phyloP scores from a whole-genome alignment of 352 stramenopile species.

The Phytophthora constricta region DNA sequence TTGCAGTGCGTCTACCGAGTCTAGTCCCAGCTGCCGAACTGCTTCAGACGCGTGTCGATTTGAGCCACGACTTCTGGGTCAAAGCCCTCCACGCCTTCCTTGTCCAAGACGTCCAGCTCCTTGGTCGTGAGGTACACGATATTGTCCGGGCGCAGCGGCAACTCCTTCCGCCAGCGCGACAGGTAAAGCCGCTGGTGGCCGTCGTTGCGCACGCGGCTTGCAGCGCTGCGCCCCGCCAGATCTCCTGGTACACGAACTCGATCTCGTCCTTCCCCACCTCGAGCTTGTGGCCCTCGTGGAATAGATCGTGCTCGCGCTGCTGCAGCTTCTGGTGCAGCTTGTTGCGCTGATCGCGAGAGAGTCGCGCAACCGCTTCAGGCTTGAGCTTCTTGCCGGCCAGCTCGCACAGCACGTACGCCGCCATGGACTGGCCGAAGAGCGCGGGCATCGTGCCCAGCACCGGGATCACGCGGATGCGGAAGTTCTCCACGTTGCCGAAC shows the following conservation, averaged over 20 bases:
- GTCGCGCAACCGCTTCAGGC: constrained; percentile 65
- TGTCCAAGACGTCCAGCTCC: constrained; percentile 70
- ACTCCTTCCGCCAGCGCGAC: constrained; percentile 80
- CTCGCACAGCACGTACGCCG: constrained; percentile 94
- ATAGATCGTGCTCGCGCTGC: constrained; percentile 74
- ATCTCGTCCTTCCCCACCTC: constrained; percentile 87
- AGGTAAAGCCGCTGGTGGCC: constrained; percentile 83
- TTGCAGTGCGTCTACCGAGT: too few relatives aligned
- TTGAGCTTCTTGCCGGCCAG: constrained; percentile 92
- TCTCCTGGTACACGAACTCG: constrained; percentile 88
- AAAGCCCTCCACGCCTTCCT: constrained; percentile 70
- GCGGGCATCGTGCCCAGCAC: constrained; percentile 95
- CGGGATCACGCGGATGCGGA: constrained; percentile 96
- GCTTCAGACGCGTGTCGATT: constrained; percentile 66
- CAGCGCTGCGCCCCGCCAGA: constrained; percentile 83
- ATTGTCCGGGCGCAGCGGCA: constrained; percentile 82
- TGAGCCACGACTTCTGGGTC: constrained; percentile 64
- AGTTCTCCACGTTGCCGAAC: constrained; percentile 97
- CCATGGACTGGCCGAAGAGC: constrained; percentile 98
- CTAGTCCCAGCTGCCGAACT: constrained; percentile 65
- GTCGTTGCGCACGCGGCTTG: constrained; percentile 73
- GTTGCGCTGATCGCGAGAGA: constrained; percentile 87
- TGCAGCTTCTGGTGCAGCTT: constrained; percentile 86
- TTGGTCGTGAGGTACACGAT: constrained; percentile 88
- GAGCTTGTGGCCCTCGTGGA: constrained; percentile 63